Percentiles rank a stretch among this genome's conserved stretches.
Evolutionary conservation across 1,284 basidiomycete genomes (phyloP).

Genomic region (Heterobasidion annosum): DNA sequence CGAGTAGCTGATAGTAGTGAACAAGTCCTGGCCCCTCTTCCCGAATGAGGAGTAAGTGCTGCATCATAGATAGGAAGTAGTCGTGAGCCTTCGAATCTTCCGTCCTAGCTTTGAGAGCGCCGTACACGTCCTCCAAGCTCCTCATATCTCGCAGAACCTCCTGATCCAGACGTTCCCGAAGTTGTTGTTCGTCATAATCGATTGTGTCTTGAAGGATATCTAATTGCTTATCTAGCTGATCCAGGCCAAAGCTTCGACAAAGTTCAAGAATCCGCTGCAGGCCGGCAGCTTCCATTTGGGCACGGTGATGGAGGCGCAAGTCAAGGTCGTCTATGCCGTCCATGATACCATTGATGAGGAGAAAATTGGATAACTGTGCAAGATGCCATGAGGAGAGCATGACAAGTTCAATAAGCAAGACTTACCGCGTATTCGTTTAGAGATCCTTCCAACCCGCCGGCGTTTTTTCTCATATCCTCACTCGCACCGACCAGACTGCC

Average conservation of each 20-base stretch:
- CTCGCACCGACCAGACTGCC: slow-evolving; percentile 92
- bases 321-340: slow-evolving; percentile 67
- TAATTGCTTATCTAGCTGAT: slow-evolving; percentile 64
- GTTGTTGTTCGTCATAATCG: slow-evolving; percentile 72
- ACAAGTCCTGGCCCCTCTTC: slow-evolving; percentile 79
- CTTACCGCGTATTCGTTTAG: slow-evolving; percentile 81
- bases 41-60: slow-evolving; percentile 86
- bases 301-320: slow-evolving; percentile 76
- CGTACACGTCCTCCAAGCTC: slow-evolving; percentile 83
- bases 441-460: slow-evolving; percentile 47
- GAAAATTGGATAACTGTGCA: slow-evolving; percentile 54
- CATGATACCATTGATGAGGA: slow-evolving; percentile 64
- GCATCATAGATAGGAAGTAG: slow-evolving; percentile 88
- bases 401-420: slow-evolving; percentile 15
- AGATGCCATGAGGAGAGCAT: neutral
- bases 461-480: slow-evolving; percentile 67
- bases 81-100: slow-evolving; percentile 74
- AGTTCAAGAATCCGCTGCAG: slow-evolving; percentile 69
- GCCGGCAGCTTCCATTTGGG: slow-evolving; percentile 86
- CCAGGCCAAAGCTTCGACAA: slow-evolving; percentile 61
- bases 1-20: slow-evolving; percentile 90
- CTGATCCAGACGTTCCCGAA: slow-evolving; percentile 74
- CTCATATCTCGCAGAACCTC: slow-evolving; percentile 71
- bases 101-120: slow-evolving; percentile 69
- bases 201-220: slow-evolving; percentile 57